A percentile compares a stretch with the other conserved stretches of the same genome.
These are phyloP conservation scores for Leccinum subgranulosum DNA, from an alignment of 768 basidiomycete species.

Conservation along the genomic window DNA sequence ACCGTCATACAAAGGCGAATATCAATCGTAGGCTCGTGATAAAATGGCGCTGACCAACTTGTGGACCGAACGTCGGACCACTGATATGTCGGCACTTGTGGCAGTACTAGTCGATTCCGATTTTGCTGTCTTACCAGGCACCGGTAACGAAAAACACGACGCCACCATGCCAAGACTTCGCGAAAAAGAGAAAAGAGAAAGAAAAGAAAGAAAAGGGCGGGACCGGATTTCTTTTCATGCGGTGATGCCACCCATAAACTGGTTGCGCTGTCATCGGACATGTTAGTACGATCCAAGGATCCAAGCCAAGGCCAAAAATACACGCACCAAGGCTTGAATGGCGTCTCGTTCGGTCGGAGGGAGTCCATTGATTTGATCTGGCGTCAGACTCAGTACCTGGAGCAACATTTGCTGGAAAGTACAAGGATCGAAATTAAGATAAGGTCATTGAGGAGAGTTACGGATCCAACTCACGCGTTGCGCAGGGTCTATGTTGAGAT, in stretches of 20 bases:
- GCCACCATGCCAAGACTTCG: neutral
- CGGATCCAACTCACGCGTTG: constrained; percentile 41
- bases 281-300: neutral
- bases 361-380: constrained; percentile 78
- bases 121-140: neutral
- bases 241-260: constrained; percentile 34
- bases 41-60: neutral
- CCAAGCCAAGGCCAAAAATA: neutral
- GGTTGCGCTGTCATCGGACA: constrained; percentile 27
- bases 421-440: neutral
- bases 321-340: constrained; percentile 73
- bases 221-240: constrained; percentile 11
- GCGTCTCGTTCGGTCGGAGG: constrained; percentile 76
- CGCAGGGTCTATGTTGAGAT: constrained; percentile 41
- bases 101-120: neutral
- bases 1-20: neutral
- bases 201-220: neutral
- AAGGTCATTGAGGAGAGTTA: neutral
- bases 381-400: constrained; percentile 80
- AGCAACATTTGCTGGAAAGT: constrained; percentile 69
- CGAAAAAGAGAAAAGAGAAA: neutral
- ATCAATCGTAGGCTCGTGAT: neutral
- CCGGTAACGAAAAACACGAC: neutral
- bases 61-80: neutral
- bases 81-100: neutral